These are phyloP conservation scores for Russula emetica DNA, from an alignment of 768 basidiomycete genomes.

Conservation along the genomic window DNA sequence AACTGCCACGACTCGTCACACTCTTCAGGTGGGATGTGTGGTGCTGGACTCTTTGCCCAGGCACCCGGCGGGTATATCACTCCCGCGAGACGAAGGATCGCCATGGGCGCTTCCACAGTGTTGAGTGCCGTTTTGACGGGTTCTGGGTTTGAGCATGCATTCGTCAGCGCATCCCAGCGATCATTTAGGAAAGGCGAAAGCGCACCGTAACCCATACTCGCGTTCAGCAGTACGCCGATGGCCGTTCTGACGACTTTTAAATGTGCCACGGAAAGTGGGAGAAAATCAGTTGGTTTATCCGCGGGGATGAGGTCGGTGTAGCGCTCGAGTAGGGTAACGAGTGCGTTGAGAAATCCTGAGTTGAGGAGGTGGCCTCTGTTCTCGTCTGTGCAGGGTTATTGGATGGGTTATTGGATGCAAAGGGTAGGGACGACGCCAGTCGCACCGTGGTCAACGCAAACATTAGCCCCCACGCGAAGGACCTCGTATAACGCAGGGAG, in stretches of 20 bases:
- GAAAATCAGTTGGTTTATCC: constrained; percentile 37
- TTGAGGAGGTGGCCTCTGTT: constrained; percentile 71
- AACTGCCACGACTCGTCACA: constrained; percentile 59
- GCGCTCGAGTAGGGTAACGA: constrained; percentile 63
- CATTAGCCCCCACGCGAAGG: constrained; percentile 74
- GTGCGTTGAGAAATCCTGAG: constrained; percentile 61
- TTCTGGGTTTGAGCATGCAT: constrained; percentile 42
- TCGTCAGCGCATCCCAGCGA: constrained; percentile 8
- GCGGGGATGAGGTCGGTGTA: constrained; percentile 49
- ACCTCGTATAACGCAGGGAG: constrained; percentile 59
- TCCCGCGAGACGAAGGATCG: constrained; percentile 61
- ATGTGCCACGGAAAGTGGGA: constrained; percentile 54
- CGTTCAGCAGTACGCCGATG: constrained; percentile 75
- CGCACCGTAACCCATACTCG: constrained; percentile 71
- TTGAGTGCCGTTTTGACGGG: constrained; percentile 64
- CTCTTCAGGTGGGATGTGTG: constrained; percentile 32
- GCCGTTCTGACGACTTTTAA: constrained; percentile 72
- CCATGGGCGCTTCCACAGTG: constrained; percentile 62
- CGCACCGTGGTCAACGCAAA: constrained; percentile 80
- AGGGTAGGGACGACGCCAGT: constrained; percentile 9
- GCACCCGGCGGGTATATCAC: constrained; percentile 69
- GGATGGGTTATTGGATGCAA: constrained; percentile 8
- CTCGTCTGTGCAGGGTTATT: constrained; percentile 47
- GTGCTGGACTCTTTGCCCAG: constrained; percentile 45
- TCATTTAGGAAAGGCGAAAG: constrained; percentile 7